Conservation (phyloP, 768 basidiomycete species). For the Boletus patriciae region DNA sequence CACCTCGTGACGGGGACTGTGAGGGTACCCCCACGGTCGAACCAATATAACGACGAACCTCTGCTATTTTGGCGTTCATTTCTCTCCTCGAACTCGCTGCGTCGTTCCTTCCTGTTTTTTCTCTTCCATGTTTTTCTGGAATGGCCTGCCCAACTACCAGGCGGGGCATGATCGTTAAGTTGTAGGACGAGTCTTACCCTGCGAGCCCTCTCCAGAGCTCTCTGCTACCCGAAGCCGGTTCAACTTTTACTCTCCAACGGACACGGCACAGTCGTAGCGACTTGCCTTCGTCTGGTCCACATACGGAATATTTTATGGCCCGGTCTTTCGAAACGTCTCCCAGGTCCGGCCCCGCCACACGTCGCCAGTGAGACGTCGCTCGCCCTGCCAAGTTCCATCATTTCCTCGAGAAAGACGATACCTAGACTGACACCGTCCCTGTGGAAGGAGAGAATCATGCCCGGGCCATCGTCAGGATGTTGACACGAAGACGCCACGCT, state of each 20-base stretch:
- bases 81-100: neutral
- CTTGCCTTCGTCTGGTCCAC: too few relatives aligned
- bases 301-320: too few relatives aligned
- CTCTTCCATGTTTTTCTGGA: neutral
- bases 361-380: too few relatives aligned
- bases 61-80: neutral
- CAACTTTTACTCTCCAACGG: neutral
- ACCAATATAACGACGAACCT: neutral
- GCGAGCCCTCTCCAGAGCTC: neutral
- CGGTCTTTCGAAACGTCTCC: neutral
- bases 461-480: neutral
- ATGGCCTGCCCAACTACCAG: neutral
- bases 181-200: neutral
- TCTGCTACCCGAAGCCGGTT: neutral
- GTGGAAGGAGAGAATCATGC: too few relatives aligned
- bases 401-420: too few relatives aligned
- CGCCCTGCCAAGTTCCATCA: too few relatives aligned
- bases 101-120: neutral
- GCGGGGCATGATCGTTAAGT: too few relatives aligned
- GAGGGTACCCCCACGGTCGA: constrained; percentile 14
- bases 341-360: too few relatives aligned
- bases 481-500: neutral
- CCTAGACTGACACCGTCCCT: too few relatives aligned
- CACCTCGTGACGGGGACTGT: constrained; percentile 7
- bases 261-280: neutral